Evolutionary conservation across 2,329 filamentous ascomycete species (phyloP).

Genomic region (Apiospora rasikravindrae): DNA sequence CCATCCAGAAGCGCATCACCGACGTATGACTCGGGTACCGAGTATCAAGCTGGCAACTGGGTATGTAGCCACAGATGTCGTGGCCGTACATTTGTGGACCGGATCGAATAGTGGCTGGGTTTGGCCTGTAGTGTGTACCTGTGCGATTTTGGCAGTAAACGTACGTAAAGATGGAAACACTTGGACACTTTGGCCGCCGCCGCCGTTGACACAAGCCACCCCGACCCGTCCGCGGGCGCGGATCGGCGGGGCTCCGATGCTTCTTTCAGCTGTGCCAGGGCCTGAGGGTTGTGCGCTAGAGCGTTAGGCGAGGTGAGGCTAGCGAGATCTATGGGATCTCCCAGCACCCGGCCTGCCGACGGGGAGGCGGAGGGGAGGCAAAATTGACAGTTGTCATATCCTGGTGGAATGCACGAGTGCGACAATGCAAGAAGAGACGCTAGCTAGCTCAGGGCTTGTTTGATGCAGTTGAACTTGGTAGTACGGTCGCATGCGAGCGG

Average conservation of each 20-base stretch:
- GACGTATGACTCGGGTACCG: neutral
- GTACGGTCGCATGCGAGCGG: neutral
- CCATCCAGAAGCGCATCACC: neutral
- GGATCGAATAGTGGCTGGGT: neutral
- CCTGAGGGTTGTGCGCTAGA: neutral
- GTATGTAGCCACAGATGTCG: slow-evolving; percentile 1
- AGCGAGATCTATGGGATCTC: slow-evolving; percentile 11
- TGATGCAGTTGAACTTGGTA: neutral
- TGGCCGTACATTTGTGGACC: slow-evolving; percentile 5
- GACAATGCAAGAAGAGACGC: neutral
- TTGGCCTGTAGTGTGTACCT: neutral
- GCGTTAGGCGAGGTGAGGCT: slow-evolving; percentile 11
- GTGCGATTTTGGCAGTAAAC: neutral
- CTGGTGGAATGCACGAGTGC: slow-evolving; percentile 6
- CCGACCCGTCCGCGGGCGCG: slow-evolving; percentile 11
- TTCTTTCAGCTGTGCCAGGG: slow-evolving; percentile 11
- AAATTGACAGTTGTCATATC: slow-evolving; percentile 10
- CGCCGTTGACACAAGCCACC: neutral
- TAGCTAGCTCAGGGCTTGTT: neutral
- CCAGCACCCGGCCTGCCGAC: slow-evolving; percentile 6
- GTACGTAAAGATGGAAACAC: neutral
- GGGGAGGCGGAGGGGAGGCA: slow-evolving; percentile 11
- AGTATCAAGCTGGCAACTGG: neutral
- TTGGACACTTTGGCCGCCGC: slow-evolving; percentile 2
- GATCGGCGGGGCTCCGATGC: slow-evolving; percentile 16